Evolutionary conservation across 352 stramenopile genomes (phyloP).

Genomic region (Phytophthora constricta): DNA sequence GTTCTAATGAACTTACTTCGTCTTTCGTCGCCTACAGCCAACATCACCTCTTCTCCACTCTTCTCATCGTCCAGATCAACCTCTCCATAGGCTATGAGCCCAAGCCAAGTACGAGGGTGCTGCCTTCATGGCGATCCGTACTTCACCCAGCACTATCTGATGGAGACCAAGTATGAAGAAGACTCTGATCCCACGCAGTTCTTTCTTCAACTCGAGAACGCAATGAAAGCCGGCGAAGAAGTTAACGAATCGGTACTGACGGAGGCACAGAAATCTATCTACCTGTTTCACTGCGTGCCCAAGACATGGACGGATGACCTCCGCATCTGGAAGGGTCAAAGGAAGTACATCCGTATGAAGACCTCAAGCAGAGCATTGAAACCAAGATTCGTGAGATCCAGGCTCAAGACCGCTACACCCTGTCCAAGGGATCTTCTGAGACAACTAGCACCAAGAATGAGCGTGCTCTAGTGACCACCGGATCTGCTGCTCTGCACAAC

Average conservation of each 20-base stretch:
- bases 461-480: not conserved
- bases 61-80: no score
- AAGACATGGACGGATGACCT: slow-evolving; percentile 17
- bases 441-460: not conserved
- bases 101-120: slow-evolving; percentile 15
- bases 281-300: slow-evolving; percentile 14
- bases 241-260: slow-evolving; percentile 7
- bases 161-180: slow-evolving; percentile 16
- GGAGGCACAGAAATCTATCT: slow-evolving; percentile 6
- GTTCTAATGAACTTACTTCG: no score
- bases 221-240: slow-evolving; percentile 9
- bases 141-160: slow-evolving; percentile 10
- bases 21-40: no score
- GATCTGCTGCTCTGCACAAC: not conserved
- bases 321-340: slow-evolving; percentile 57
- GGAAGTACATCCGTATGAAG: slow-evolving; percentile 21
- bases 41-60: no score
- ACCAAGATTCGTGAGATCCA: not conserved
- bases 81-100: slow-evolving; percentile 30
- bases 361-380: slow-evolving; percentile 1
- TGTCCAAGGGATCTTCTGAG: not conserved
- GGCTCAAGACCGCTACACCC: slow-evolving; percentile 1
- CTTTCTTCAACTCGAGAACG: slow-evolving; percentile 13
- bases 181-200: not conserved
- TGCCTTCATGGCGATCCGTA: slow-evolving; percentile 9